Evolutionary conservation across 2,329 filamentous ascomycete genomes (phyloP), one percentile per base, ranked within the genome.

Genomic region (Chaetothyriales sp.): DNA sequence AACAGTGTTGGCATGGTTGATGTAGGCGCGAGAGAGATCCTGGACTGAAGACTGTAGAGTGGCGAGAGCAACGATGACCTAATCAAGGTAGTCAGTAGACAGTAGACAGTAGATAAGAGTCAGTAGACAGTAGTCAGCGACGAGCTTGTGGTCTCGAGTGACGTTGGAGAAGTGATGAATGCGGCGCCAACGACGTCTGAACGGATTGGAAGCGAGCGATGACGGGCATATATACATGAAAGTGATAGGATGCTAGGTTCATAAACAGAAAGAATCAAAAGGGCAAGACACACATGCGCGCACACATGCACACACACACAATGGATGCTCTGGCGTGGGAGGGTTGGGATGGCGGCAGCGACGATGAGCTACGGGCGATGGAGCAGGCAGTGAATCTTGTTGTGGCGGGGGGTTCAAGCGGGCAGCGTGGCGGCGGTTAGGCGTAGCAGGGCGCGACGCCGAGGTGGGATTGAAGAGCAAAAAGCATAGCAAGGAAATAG

Each of bases 1-100:
- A 47, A 94, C 80, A 6, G 87, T 82, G 67, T 89, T 88, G 61
- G 86, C 89, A 74, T 95, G 88, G 65, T 87, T 84, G 64, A 94
- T 80, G 70, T 94, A 95, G 61, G 89, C 86, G 63, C 81, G 78
- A 58, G 86, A 83, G 62, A 94, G 83, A 54, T 82, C 83, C 64
- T 85, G 83, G 65, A 95, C 82, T 43, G 88, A 78, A 55, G 83
- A 81, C 63, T 89, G 81, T 48, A 95, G 83, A 53, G 83, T 86
- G 58, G 83, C 81, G 58, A 94, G 81, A 51, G 86, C 81, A 63
- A 85, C 77, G 61, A 86, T 80, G 59, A 90, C 81, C 86, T 90
- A 66, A 22, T 54, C 13, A 40, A 37, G 48, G 2, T 18, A 53
- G 68, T 77, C 68, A 77, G 69, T 52, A 47, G n/a, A n/a, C n/a